phyloP scores from a whole-genome alignment of 1,139 yeast genomes.

The Nakaseomyces nivariensis region DNA sequence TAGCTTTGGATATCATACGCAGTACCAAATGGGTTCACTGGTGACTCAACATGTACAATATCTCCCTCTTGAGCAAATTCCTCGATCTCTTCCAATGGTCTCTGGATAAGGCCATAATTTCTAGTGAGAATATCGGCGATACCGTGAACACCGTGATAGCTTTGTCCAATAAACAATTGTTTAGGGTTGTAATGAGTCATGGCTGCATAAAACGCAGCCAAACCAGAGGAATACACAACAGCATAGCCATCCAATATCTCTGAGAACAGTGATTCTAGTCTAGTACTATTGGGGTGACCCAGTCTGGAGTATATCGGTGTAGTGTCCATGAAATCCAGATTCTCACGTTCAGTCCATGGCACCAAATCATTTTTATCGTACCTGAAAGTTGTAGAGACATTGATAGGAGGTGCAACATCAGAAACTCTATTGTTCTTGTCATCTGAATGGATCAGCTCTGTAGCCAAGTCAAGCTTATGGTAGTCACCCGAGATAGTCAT shows the following conservation, averaged over 20 bases:
- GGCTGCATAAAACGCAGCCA: constrained; percentile 72
- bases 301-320: constrained; percentile 55
- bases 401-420: constrained; percentile 60
- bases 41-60: constrained; percentile 74
- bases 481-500: too few relatives aligned
- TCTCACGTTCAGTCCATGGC: constrained; percentile 32
- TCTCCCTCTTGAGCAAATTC: constrained; percentile 55
- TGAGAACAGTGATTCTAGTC: constrained; percentile 60
- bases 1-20: constrained; percentile 52
- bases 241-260: constrained; percentile 47
- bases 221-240: constrained; percentile 66
- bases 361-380: constrained; percentile 45
- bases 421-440: constrained; percentile 35
- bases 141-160: constrained; percentile 79
- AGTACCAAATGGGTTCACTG: constrained; percentile 76
- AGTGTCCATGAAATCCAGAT: constrained; percentile 24
- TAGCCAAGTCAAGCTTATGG: constrained; percentile 34
- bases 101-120: constrained; percentile 46
- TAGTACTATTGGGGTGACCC: constrained; percentile 59
- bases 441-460: constrained; percentile 55
- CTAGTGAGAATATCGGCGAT: constrained; percentile 55
- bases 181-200: constrained; percentile 67
- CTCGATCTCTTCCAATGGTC: constrained; percentile 43
- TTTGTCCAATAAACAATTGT: constrained; percentile 61
- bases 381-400: constrained; percentile 67